Percentiles rank a stretch among this genome's conserved stretches.
These are phyloP conservation scores for Pouteria campechiana DNA, from an alignment of 179 eudicot genomes.

Conservation along the genomic window DNA sequence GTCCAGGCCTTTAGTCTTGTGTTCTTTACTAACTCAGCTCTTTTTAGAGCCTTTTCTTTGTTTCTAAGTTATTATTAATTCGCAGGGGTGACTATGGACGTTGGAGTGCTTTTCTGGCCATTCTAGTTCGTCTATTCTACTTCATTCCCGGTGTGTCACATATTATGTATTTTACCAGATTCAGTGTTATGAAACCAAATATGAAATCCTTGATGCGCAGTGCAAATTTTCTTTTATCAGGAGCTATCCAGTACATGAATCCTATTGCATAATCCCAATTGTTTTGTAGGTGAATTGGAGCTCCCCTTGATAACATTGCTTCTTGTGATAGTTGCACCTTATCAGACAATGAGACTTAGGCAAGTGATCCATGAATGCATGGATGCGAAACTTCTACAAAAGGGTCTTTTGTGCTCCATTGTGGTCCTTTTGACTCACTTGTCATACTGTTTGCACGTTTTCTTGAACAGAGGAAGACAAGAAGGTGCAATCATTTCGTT, in stretches of 20 bases:
- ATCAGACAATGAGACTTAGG: conserved; percentile 66
- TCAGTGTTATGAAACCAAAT: too few relatives aligned
- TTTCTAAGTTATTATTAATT: conserved; percentile 4
- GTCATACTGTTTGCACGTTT: conserved; percentile 1
- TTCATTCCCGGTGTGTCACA: conserved; percentile 69
- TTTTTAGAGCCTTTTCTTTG: conserved; percentile 5
- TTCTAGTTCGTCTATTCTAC: conserved; percentile 81
- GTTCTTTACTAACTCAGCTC: background rate
- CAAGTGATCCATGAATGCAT: conserved; percentile 1
- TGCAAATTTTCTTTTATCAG: too few relatives aligned
- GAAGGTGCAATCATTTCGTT: conserved; percentile 58
- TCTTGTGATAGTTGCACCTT: conserved; percentile 68
- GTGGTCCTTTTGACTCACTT: background rate
- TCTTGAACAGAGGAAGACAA: conserved; percentile 52
- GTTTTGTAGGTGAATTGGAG: conserved; percentile 71
- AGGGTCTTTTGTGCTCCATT: too few relatives aligned
- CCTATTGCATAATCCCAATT: too few relatives aligned
- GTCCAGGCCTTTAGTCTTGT: too few relatives aligned
- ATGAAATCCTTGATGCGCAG: too few relatives aligned
- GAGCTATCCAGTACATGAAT: too few relatives aligned
- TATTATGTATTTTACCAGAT: too few relatives aligned
- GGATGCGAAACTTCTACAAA: background rate
- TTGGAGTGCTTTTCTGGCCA: conserved; percentile 78
- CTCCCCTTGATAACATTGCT: conserved; percentile 62
- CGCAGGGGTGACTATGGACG: conserved; percentile 91